A percentile compares a stretch with the other conserved stretches of the same genome.
Evolutionary conservation across 1,139 yeast genomes (phyloP).

Genomic region (Saccharomycopsis hybrid): DNA sequence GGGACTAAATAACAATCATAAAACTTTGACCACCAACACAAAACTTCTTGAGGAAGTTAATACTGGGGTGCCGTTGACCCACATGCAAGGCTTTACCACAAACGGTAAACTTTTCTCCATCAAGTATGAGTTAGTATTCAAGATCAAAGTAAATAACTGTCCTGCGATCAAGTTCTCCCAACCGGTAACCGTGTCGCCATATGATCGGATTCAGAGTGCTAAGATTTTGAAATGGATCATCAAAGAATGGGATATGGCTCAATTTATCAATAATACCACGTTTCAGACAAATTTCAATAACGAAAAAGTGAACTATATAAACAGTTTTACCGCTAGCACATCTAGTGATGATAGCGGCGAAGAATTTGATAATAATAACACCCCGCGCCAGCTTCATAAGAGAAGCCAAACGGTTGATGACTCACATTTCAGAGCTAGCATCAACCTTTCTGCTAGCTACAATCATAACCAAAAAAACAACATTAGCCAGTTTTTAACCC

Average conservation of each 20-base stretch:
- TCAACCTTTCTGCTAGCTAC: constrained; percentile 6
- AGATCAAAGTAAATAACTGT: constrained; percentile 39
- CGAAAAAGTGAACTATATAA: constrained; percentile 15
- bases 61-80: constrained; percentile 20
- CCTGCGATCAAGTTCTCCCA: constrained; percentile 40
- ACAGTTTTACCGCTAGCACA: constrained; percentile 8
- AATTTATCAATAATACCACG: constrained; percentile 22
- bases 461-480: background rate
- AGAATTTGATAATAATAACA: constrained; percentile 3
- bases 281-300: constrained; percentile 19
- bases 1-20: constrained; percentile 7
- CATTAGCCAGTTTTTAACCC: no score
- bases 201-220: constrained; percentile 40
- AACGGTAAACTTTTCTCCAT: constrained; percentile 47
- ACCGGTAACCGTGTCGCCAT: constrained; percentile 51
- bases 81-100: constrained; percentile 31
- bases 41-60: constrained; percentile 20
- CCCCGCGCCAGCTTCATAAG: constrained; percentile 1
- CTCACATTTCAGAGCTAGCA: constrained; percentile 11
- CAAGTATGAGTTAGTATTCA: constrained; percentile 44
- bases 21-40: constrained; percentile 20
- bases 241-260: constrained; percentile 45
- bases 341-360: background rate
- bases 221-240: constrained; percentile 46
- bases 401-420: background rate